phyloP scores from a whole-genome alignment of 371 early-diverging fungal species.

The Coemansia sp. region DNA sequence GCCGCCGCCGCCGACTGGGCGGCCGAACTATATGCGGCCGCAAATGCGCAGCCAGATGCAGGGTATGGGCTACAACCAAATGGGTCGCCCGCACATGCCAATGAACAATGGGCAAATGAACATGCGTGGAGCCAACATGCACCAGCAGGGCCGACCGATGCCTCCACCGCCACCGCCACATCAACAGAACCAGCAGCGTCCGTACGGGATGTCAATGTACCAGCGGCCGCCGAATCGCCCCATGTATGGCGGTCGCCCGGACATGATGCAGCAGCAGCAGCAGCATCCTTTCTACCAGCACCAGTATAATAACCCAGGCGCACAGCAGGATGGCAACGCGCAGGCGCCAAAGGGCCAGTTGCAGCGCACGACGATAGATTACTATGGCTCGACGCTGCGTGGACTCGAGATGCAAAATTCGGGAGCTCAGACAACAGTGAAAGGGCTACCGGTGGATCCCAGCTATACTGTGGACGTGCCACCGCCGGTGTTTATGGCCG shows the following conservation, averaged over 20 bases:
- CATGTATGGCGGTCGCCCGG: background rate
- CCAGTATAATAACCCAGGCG: background rate
- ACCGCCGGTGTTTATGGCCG: conserved; percentile 76
- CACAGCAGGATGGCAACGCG: conserved; percentile 9
- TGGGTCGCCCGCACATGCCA: background rate
- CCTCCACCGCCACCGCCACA: conserved; percentile 11
- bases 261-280: conserved; percentile 4
- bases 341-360: conserved; percentile 66
- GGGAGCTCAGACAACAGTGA: conserved; percentile 23
- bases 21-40: background rate
- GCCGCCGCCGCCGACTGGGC: background rate
- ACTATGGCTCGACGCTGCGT: conserved; percentile 81
- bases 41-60: conserved; percentile 6
- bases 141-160: conserved; percentile 11
- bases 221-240: background rate
- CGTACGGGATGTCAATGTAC: background rate
- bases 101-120: conserved; percentile 7
- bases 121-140: background rate
- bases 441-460: conserved; percentile 77
- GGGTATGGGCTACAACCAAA: conserved; percentile 1
- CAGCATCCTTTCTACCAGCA: conserved; percentile 6
- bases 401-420: conserved; percentile 67
- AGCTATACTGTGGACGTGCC: conserved; percentile 87
- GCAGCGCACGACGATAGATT: conserved; percentile 95
- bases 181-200: conserved; percentile 23